phyloP scores from a whole-genome alignment of 1,284 basidiomycete genomes.

The Ganoderma sinense region DNA sequence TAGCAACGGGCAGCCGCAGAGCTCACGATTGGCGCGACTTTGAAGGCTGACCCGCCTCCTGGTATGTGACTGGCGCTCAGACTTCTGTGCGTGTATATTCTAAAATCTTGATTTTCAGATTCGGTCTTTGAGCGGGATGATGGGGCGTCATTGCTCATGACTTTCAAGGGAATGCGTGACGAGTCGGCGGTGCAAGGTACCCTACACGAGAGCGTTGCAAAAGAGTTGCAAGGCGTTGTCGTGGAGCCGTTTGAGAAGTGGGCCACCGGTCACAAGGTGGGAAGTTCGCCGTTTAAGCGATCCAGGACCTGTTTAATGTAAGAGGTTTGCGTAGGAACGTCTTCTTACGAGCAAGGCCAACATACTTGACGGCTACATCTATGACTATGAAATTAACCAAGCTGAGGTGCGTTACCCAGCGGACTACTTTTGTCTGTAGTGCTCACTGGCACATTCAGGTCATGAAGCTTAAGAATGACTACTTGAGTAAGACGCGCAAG shows the following conservation, averaged over 20 bases:
- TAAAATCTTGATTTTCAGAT: conserved; percentile 42
- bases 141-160: conserved; percentile 78
- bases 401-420: conserved; percentile 54
- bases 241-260: conserved; percentile 79
- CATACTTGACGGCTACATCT: conserved; percentile 75
- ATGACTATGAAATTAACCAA: conserved; percentile 69
- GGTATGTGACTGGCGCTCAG: conserved; percentile 43
- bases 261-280: conserved; percentile 73
- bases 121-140: conserved; percentile 79
- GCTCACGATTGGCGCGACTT: conserved; percentile 61
- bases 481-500: conserved; percentile 78
- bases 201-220: conserved; percentile 69
- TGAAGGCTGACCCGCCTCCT: conserved; percentile 60
- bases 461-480: conserved; percentile 75
- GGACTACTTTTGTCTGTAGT: background rate
- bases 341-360: conserved; percentile 62
- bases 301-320: background rate
- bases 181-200: conserved; percentile 74
- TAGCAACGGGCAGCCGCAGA: conserved; percentile 64
- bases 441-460: conserved; percentile 45
- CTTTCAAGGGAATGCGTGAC: conserved; percentile 80
- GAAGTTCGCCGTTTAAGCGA: conserved; percentile 25
- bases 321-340: conserved; percentile 54
- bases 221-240: conserved; percentile 72
- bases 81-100: background rate